These are phyloP conservation scores for Cladosporium velox DNA, from an alignment of 2,329 filamentous ascomycete species.

Conservation along the genomic window DNA sequence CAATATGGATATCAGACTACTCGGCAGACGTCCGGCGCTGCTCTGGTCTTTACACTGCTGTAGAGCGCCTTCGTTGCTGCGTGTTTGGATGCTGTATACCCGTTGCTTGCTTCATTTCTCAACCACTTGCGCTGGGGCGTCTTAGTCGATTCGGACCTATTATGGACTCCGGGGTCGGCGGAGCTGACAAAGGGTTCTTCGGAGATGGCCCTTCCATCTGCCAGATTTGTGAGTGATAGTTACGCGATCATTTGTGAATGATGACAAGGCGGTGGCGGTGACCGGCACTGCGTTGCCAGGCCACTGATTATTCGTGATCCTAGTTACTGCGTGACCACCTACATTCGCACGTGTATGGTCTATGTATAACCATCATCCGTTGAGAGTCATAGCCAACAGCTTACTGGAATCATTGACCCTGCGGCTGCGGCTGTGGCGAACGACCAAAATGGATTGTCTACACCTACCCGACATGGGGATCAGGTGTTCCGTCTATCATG, in stretches of 20 bases:
- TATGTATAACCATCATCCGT: neutral
- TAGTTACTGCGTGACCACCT: neutral
- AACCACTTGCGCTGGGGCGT: conserved; percentile 18
- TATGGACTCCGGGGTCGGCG: conserved; percentile 22
- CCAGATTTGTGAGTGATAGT: conserved; percentile 8
- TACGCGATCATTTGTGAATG: conserved; percentile 8
- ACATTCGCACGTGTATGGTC: neutral
- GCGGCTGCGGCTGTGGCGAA: neutral
- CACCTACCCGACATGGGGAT: neutral
- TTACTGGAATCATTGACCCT: neutral
- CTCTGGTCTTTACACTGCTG: neutral
- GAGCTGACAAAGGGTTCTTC: conserved; percentile 22
- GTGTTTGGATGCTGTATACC: conserved; percentile 3
- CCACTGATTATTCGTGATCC: neutral
- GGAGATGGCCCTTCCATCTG: conserved; percentile 8
- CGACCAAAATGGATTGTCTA: neutral
- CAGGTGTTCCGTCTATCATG: neutral
- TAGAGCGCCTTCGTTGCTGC: conserved; percentile 10
- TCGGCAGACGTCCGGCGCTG: conserved; percentile 7
- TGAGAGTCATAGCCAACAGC: neutral
- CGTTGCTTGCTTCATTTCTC: conserved; percentile 5
- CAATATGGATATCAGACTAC: conserved; percentile 25
- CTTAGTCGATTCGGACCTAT: conserved; percentile 25
- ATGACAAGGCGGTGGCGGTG: conserved; percentile 7
- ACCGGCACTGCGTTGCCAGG: neutral